These are phyloP conservation scores for Mycena pura DNA, from an alignment of 768 basidiomycete genomes.

Conservation along the genomic window DNA sequence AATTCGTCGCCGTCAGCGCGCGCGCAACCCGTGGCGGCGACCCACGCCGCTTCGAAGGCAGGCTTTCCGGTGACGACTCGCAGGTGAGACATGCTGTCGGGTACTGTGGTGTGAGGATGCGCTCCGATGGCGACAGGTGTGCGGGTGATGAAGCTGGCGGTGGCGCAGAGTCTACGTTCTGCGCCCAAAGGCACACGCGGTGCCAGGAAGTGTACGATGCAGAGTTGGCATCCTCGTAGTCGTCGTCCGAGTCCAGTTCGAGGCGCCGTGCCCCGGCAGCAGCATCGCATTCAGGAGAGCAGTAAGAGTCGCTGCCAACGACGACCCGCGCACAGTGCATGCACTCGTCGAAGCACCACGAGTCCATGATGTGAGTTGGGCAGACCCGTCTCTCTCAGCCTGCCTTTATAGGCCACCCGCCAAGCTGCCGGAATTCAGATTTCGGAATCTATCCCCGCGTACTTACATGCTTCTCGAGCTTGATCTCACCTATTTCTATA, in stretches of 20 bases:
- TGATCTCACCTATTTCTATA: too few relatives aligned
- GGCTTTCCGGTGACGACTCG: slow-evolving; percentile 30
- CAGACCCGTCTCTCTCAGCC: too few relatives aligned
- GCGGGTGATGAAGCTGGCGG: not conserved
- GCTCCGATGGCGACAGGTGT: slow-evolving; percentile 31
- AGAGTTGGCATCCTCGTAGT: slow-evolving; percentile 20
- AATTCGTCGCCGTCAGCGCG: slow-evolving; percentile 20
- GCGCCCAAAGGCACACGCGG: slow-evolving; percentile 40
- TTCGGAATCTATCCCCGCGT: not conserved
- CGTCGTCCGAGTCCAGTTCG: slow-evolving; percentile 19
- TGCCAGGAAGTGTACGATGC: slow-evolving; percentile 5
- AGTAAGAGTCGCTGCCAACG: slow-evolving; percentile 53
- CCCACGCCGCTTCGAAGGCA: slow-evolving; percentile 14
- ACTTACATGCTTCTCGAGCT: too few relatives aligned
- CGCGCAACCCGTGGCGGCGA: slow-evolving; percentile 30
- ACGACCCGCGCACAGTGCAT: slow-evolving; percentile 66
- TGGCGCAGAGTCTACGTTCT: slow-evolving; percentile 33
- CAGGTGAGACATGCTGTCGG: slow-evolving; percentile 40
- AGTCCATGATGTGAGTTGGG: slow-evolving; percentile 10
- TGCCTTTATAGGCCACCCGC: too few relatives aligned
- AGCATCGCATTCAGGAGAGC: slow-evolving; percentile 52
- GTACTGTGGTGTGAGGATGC: slow-evolving; percentile 53
- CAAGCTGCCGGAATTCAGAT: too few relatives aligned
- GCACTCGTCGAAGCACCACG: slow-evolving; percentile 60
- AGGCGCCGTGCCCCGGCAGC: slow-evolving; percentile 37